Percentiles rank a stretch among this genome's conserved stretches.
These are phyloP conservation scores for Aspergillus thermomutatus DNA, from an alignment of 2,329 filamentous ascomycete species.

Conservation along the genomic window DNA sequence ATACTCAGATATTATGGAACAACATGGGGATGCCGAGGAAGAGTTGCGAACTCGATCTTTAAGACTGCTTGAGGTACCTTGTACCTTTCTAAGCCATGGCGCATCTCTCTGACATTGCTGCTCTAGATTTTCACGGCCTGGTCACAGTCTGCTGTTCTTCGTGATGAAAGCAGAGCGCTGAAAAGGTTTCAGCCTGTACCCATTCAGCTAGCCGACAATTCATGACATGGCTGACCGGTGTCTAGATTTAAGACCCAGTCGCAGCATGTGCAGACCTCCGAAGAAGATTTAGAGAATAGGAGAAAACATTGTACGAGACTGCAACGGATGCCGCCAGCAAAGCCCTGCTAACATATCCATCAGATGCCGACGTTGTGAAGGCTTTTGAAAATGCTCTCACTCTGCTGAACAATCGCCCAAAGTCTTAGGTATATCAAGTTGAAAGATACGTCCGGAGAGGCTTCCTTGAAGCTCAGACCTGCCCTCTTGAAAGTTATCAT, in stretches of 20 bases:
- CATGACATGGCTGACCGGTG: not conserved
- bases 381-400: slow-evolving; percentile 48
- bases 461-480: not conserved
- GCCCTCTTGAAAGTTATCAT: not conserved
- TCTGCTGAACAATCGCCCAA: slow-evolving; percentile 36
- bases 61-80: slow-evolving; percentile 59
- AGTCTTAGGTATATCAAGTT: slow-evolving; percentile 4
- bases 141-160: slow-evolving; percentile 67
- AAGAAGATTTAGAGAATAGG: slow-evolving; percentile 67
- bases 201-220: not conserved
- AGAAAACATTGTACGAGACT: slow-evolving; percentile 70
- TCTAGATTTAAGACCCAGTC: slow-evolving; percentile 72
- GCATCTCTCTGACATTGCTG: slow-evolving; percentile 2
- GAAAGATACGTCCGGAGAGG: not conserved
- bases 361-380: slow-evolving; percentile 44
- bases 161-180: slow-evolving; percentile 72
- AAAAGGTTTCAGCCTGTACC: slow-evolving; percentile 59
- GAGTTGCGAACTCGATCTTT: slow-evolving; percentile 66
- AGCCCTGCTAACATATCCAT: slow-evolving; percentile 13
- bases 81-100: not conserved
- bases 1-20: slow-evolving; percentile 64
- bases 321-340: slow-evolving; percentile 7
- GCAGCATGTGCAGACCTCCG: slow-evolving; percentile 70
- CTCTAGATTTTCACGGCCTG: slow-evolving; percentile 73
- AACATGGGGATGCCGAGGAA: slow-evolving; percentile 62